Percentiles rank a stretch among this genome's conserved stretches.
Conservation (phyloP, 768 basidiomycete species). For the Artomyces pyxidatus region DNA sequence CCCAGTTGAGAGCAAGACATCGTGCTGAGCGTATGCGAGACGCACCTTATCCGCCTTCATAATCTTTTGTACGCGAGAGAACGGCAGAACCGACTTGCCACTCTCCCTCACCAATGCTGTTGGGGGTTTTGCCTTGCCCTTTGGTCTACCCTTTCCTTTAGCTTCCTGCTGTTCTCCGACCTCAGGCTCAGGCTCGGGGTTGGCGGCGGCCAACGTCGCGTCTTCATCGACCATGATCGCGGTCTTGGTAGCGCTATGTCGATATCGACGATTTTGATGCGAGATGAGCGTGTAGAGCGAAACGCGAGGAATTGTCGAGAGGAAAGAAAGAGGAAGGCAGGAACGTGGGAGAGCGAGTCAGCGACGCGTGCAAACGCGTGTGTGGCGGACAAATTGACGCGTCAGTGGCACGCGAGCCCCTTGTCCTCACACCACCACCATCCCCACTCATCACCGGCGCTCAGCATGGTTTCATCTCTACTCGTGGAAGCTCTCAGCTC, state of each 20-base stretch:
- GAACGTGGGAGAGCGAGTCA: neutral
- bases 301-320: neutral
- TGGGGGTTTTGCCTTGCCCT: no score
- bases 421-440: neutral
- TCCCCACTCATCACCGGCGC: neutral
- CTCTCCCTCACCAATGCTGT: conserved; percentile 26
- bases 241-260: neutral
- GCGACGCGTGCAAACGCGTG: neutral
- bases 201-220: neutral
- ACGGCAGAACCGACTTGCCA: conserved; percentile 70
- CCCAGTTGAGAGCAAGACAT: neutral
- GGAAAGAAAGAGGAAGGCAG: neutral
- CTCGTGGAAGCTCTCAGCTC: conserved; percentile 14
- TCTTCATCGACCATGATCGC: neutral
- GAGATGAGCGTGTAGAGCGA: no score
- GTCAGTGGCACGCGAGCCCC: neutral
- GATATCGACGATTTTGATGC: no score
- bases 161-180: conserved; percentile 13
- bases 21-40: neutral
- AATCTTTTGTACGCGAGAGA: conserved; percentile 74
- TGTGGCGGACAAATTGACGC: conserved; percentile 11
- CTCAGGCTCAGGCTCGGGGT: conserved; percentile 1
- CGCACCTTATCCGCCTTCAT: conserved; percentile 78
- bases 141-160: no score
- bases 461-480: conserved; percentile 13